Evolutionary conservation across 2,329 filamentous ascomycete genomes (phyloP), one percentile per base, ranked within the genome.

Genomic region (Stachybotrys chartarum): DNA sequence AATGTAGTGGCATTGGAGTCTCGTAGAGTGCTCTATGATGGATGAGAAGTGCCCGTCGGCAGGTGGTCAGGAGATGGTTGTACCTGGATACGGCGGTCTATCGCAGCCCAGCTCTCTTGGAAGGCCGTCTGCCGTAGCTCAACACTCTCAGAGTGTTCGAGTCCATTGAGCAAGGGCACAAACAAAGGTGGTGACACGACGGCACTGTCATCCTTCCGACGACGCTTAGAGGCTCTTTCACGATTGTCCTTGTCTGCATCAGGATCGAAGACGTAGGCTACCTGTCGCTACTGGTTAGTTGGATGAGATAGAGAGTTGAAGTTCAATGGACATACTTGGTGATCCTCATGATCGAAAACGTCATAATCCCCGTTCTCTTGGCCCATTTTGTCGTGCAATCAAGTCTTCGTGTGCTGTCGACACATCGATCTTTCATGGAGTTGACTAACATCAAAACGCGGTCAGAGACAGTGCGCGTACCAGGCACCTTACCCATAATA

Each of bases 261-360:
- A 56, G 83, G 79, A 57, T 79, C 76, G 68, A 86, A 87, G 59
- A 87, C 71, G 66, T 84, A 87, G 55, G 83, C 82, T 50, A 78
- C 78, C 84, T 87, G 64, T 24, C 5, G 5, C 35, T 10, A 42
- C 35, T 10, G 35, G 14, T 42, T 42, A 42, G 35, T 10, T 14
- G 35, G 35, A 42, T 14, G 5, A 42, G 14, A 14, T 42, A 42
- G 5, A 14, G 8, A 42, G 35, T 10, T 14, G 14, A 3, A 14
- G 35, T 5, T 10, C 35, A 42, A 3, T 14, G 35, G 35, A 42
- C 54, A 58, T 63, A 77, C 77, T 65, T 76, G 72, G 51, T 79
- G 73, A 50, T 79, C 76, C 53, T 77, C 70, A 50, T 75, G 70
- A n/a, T 62, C 63, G 54, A 74, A 70, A 7, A 54, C 49, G 39